These are phyloP conservation scores for Geum urbanum DNA, from an alignment of 306 rosid genomes.

Conservation along the genomic window DNA sequence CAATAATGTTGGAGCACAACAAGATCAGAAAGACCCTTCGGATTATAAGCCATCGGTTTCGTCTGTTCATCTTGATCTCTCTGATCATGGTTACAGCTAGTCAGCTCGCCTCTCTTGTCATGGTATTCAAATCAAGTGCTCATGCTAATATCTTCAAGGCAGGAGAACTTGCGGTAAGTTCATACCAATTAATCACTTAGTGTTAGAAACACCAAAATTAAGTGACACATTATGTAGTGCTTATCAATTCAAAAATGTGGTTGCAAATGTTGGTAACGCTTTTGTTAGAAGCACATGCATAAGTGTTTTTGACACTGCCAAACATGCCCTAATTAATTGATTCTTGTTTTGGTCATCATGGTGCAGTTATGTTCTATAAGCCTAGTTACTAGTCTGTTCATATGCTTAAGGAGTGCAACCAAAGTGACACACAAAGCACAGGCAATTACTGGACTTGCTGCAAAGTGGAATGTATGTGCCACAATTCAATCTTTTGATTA, in stretches of 20 bases:
- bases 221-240: too few species aligned
- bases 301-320: too few species aligned
- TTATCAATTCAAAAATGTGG: too few species aligned
- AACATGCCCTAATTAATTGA: conserved; percentile 10
- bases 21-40: conserved; percentile 52
- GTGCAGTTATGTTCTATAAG: conserved; percentile 75
- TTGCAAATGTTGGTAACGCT: too few species aligned
- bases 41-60: conserved; percentile 76
- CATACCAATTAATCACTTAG: neutral
- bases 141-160: conserved; percentile 60
- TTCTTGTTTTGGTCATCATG: conserved; percentile 12
- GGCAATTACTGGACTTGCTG: conserved; percentile 67
- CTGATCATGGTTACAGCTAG: conserved; percentile 74
- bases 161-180: conserved; percentile 77
- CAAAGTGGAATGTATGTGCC: conserved; percentile 86
- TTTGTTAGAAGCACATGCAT: too few species aligned
- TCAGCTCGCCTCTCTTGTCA: conserved; percentile 61
- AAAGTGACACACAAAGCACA: conserved; percentile 89
- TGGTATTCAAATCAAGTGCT: conserved; percentile 45
- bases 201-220: too few species aligned
- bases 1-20: conserved; percentile 65
- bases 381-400: conserved; percentile 69
- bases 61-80: conserved; percentile 59
- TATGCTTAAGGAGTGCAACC: conserved; percentile 70
- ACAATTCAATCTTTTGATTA: conserved; percentile 67